A percentile compares a stretch with the other conserved stretches of the same genome.
phyloP scores from a whole-genome alignment of 495 filamentous ascomycete genomes.

The Penicillium parvum region DNA sequence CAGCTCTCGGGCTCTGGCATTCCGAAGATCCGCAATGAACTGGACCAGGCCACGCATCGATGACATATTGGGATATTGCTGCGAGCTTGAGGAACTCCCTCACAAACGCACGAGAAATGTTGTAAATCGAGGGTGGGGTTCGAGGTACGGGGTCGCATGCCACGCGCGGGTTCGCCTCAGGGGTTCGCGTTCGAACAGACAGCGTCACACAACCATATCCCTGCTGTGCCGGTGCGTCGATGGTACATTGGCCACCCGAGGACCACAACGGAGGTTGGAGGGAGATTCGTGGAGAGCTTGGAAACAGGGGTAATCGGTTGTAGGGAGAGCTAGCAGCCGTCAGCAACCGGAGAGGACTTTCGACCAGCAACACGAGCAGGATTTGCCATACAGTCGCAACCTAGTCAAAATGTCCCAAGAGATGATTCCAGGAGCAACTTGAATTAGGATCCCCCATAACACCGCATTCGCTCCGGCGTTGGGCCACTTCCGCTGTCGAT shows the following conservation, averaged over 20 bases:
- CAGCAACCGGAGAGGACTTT: slow-evolving; percentile 2
- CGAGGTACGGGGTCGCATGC: slow-evolving; percentile 22
- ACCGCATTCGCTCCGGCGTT: slow-evolving; percentile 16
- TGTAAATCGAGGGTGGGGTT: slow-evolving; percentile 9
- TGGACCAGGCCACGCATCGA: slow-evolving; percentile 90
- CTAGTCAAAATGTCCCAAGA: background rate
- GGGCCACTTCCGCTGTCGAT: slow-evolving; percentile 37
- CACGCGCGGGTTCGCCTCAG: slow-evolving; percentile 26
- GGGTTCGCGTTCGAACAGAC: slow-evolving; percentile 23
- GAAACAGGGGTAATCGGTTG: slow-evolving; percentile 21
- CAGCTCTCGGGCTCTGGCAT: slow-evolving; percentile 88
- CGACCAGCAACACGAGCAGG: background rate
- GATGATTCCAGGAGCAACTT: slow-evolving; percentile 5
- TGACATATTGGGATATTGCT: slow-evolving; percentile 36
- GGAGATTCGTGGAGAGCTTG: slow-evolving; percentile 3
- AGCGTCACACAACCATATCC: slow-evolving; percentile 37
- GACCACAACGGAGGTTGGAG: slow-evolving; percentile 3
- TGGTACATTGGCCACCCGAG: slow-evolving; percentile 21
- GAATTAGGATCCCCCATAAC: slow-evolving; percentile 12
- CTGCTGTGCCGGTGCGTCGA: slow-evolving; percentile 9
- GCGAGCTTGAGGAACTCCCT: background rate
- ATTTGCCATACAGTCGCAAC: background rate
- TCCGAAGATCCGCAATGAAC: slow-evolving; percentile 96
- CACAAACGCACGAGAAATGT: background rate
- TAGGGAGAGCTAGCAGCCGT: slow-evolving; percentile 5